A percentile compares a stretch with the other conserved stretches of the same genome.
Conservation (phyloP, 2,329 filamentous ascomycete species). For the Beauveria pseudobassiana region DNA sequence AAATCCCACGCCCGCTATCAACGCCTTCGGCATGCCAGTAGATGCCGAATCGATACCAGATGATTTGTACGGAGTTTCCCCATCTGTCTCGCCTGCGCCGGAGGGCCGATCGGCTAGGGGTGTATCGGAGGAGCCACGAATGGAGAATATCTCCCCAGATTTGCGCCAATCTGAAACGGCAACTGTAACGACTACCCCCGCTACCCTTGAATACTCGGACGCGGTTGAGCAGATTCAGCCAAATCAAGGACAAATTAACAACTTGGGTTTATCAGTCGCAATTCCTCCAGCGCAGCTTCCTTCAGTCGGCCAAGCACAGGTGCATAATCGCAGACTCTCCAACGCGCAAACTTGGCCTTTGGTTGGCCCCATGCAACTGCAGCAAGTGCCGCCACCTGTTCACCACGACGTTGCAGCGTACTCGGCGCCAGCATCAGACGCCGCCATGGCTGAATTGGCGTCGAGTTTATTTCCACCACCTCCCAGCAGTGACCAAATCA, state of each 20-base stretch:
- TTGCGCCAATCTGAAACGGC: not conserved
- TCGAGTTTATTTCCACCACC: constrained; percentile 25
- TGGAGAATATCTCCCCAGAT: not conserved
- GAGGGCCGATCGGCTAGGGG: not conserved
- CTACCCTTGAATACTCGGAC: constrained; percentile 17
- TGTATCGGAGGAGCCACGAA: not conserved
- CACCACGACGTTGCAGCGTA: constrained; percentile 2
- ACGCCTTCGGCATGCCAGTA: constrained; percentile 18
- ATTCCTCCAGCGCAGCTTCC: constrained; percentile 21
- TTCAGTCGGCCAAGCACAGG: not conserved
- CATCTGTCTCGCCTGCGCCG: constrained; percentile 32
- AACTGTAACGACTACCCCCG: constrained; percentile 1
- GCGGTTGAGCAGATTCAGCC: constrained; percentile 16
- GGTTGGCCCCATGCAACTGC: constrained; percentile 18
- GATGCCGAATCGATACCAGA: constrained; percentile 23
- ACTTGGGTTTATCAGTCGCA: constrained; percentile 21
- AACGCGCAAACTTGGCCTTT: constrained; percentile 42
- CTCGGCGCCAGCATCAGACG: not conserved
- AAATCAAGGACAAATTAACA: constrained; percentile 15
- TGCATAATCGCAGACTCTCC: constrained; percentile 20
- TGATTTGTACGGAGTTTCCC: constrained; percentile 41
- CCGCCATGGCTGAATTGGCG: not conserved
- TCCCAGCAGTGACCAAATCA: constrained; percentile 32
- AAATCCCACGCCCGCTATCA: constrained; percentile 23
- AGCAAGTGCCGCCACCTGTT: not conserved